A percentile compares a stretch with the other conserved stretches of the same genome.
phyloP scores from a whole-genome alignment of 176 grass and related monocot genomes.

The Carex kokanica region DNA sequence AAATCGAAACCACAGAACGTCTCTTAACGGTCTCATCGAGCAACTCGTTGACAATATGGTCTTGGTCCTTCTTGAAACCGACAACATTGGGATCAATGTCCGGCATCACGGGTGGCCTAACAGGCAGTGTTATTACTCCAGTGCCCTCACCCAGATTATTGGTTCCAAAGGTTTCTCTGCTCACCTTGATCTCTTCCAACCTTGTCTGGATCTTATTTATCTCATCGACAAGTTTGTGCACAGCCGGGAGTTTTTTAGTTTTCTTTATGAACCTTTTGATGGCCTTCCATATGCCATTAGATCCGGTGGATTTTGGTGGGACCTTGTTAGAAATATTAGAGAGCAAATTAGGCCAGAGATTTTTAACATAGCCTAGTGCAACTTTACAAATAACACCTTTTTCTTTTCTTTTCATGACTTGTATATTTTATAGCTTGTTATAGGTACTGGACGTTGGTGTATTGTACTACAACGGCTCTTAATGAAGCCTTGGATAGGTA shows the following conservation, averaged over 20 bases:
- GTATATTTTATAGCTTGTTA: too few species aligned
- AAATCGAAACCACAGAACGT: neutral
- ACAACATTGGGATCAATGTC: slow-evolving; percentile 10
- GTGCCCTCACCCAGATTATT: neutral
- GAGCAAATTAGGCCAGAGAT: too few species aligned
- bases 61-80: neutral
- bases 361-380: too few species aligned
- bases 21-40: neutral
- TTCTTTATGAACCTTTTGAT: neutral
- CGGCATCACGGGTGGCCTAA: neutral
- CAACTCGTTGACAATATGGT: neutral
- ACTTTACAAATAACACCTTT: too few species aligned
- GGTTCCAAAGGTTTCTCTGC: neutral
- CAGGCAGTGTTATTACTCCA: neutral
- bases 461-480: too few species aligned
- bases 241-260: neutral
- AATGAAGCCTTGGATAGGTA: too few species aligned
- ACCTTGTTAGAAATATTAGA: too few species aligned
- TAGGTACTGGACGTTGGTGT: too few species aligned
- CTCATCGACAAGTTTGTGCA: neutral
- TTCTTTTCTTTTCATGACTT: too few species aligned
- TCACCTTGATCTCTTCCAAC: too few species aligned
- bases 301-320: too few species aligned
- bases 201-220: neutral
- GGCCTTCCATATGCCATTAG: neutral